Percentiles rank a stretch among this genome's conserved stretches.
These are phyloP conservation scores for Teratosphaeriaceae sp. DNA, from an alignment of 2,329 filamentous ascomycete species.

Conservation along the genomic window DNA sequence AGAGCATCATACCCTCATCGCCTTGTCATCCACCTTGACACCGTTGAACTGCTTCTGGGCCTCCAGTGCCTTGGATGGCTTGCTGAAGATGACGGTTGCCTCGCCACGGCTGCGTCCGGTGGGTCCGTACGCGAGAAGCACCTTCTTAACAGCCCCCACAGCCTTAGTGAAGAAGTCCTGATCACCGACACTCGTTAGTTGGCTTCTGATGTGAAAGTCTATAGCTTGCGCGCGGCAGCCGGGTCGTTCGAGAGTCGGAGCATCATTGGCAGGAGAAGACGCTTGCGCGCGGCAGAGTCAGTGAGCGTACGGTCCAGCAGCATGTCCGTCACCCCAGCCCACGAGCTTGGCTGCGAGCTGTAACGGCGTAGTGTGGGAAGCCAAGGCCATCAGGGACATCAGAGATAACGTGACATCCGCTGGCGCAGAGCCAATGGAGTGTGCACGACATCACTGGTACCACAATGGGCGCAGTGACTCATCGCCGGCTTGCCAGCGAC, in stretches of 20 bases:
- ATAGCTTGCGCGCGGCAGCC: conserved; percentile 2
- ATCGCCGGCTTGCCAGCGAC: too few relatives aligned
- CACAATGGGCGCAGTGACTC: too few relatives aligned
- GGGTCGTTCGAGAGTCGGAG: not conserved
- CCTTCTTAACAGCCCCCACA: conserved; percentile 83
- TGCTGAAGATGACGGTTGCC: conserved; percentile 80
- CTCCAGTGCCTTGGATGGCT: conserved; percentile 73
- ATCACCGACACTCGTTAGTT: conserved; percentile 57
- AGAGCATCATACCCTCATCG: conserved; percentile 69
- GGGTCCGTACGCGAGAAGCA: conserved; percentile 87
- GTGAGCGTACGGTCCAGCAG: not conserved
- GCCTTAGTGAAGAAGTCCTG: conserved; percentile 96
- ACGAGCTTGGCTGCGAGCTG: too few relatives aligned
- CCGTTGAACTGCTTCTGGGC: conserved; percentile 81
- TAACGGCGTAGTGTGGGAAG: too few relatives aligned
- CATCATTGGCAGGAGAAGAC: not conserved
- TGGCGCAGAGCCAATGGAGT: too few relatives aligned
- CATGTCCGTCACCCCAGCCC: too few relatives aligned
- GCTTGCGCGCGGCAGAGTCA: not conserved
- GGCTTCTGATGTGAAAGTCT: conserved; percentile 19
- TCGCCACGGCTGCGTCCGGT: conserved; percentile 87
- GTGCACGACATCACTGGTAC: too few relatives aligned
- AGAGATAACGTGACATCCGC: too few relatives aligned
- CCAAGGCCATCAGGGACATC: too few relatives aligned
- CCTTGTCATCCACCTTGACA: conserved; percentile 78